Evolutionary conservation across 257 asterid genomes (phyloP).

Genomic region (Nicotiana attenuata): DNA sequence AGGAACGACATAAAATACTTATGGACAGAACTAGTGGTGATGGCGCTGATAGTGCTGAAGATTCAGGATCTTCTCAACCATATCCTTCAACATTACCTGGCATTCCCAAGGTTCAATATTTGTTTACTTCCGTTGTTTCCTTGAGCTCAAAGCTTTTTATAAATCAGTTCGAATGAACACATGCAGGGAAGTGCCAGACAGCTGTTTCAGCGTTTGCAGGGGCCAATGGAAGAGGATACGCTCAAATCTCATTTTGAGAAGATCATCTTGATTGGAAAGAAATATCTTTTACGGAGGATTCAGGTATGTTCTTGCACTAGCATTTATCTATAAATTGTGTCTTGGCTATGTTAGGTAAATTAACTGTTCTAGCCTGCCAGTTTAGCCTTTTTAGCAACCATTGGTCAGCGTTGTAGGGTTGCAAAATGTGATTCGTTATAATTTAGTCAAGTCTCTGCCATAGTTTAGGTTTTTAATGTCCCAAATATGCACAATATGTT

Average conservation of each 20-base stretch:
- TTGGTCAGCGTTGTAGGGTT: neutral
- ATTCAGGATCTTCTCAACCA: conserved; percentile 95
- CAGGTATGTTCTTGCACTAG: conserved; percentile 43
- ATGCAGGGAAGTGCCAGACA: conserved; percentile 97
- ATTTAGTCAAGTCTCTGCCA: neutral
- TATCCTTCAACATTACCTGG: conserved; percentile 92
- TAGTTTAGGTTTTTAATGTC: neutral
- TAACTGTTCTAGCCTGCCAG: neutral
- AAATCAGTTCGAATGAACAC: conserved; percentile 17
- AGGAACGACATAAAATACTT: conserved; percentile 79
- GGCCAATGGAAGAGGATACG: conserved; percentile 96
- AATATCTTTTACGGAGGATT: conserved; percentile 45
- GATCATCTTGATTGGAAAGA: conserved; percentile 68
- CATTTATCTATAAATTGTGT: neutral
- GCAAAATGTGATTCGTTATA: neutral
- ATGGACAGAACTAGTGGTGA: conserved; percentile 77
- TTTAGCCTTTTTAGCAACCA: neutral
- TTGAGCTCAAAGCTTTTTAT: conserved; percentile 10
- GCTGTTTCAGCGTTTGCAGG: conserved; percentile 88
- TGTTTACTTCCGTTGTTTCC: conserved; percentile 10
- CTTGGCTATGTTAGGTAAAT: neutral
- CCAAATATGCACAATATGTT: neutral
- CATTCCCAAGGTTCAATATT: conserved; percentile 71
- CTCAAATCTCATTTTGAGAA: conserved; percentile 92
- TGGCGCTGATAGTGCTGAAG: conserved; percentile 96